phyloP scores from a whole-genome alignment of 495 filamentous ascomycete genomes.

The Aspergillus sparsus region DNA sequence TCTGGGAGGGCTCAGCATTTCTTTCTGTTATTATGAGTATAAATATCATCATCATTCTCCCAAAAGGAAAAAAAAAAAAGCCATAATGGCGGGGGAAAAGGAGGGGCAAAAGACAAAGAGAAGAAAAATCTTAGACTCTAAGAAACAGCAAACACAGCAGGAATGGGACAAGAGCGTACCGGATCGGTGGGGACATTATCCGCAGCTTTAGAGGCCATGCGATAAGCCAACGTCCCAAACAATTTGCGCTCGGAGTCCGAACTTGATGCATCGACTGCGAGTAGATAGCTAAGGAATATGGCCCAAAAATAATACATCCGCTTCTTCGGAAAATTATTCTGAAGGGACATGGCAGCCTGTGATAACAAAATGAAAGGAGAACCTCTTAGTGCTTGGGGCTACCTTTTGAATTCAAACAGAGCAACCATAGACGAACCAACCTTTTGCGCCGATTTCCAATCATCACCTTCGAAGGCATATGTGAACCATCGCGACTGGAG shows the following conservation, averaged over 20 bases:
- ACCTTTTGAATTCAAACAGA: no score
- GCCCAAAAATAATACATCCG: slow-evolving; percentile 62
- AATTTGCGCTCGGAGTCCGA: slow-evolving; percentile 54
- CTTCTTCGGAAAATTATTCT: slow-evolving; percentile 57
- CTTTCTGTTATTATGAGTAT: slow-evolving; percentile 34
- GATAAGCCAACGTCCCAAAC: slow-evolving; percentile 59
- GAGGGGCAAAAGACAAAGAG: background rate
- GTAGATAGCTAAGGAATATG: slow-evolving; percentile 52
- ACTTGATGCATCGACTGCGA: slow-evolving; percentile 36
- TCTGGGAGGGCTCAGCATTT: slow-evolving; percentile 46
- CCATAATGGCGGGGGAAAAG: background rate
- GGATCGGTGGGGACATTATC: slow-evolving; percentile 51
- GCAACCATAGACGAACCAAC: slow-evolving; percentile 27
- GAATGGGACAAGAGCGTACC: slow-evolving; percentile 29
- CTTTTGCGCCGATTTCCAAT: slow-evolving; percentile 63
- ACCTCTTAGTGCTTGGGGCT: slow-evolving; percentile 2
- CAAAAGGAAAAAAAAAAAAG: slow-evolving; percentile 7
- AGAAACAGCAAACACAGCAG: no score
- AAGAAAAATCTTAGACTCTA: no score
- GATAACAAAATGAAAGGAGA: background rate
- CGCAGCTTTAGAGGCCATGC: slow-evolving; percentile 59
- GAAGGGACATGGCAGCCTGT: slow-evolving; percentile 60
- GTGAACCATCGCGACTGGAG: slow-evolving; percentile 58
- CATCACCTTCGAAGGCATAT: slow-evolving; percentile 44
- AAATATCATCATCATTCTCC: slow-evolving; percentile 23